A percentile compares a stretch with the other conserved stretches of the same genome.
Evolutionary conservation across 73 alveolate species (phyloP).

Genomic region (Tetrahymena malaccensis): DNA sequence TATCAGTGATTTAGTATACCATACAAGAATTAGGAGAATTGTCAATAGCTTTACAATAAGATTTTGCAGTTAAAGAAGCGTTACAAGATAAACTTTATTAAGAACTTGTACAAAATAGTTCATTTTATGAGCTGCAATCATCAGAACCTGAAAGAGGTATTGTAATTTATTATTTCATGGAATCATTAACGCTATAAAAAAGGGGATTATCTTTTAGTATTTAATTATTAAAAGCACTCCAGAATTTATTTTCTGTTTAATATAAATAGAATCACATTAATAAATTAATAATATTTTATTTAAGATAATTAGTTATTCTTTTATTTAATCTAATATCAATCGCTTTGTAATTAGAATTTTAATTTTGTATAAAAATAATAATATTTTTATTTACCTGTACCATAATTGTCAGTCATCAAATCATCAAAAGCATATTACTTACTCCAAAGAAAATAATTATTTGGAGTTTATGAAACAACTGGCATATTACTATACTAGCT

Average conservation of each 20-base stretch:
- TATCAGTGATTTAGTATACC: not conserved
- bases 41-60: not conserved
- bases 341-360: too few species aligned
- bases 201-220: not conserved
- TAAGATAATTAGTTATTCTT: too few species aligned
- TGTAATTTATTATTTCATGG: not conserved
- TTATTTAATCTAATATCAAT: too few species aligned
- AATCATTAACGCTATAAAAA: not conserved
- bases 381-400: not conserved
- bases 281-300: too few species aligned
- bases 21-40: not conserved
- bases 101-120: not conserved
- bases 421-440: not conserved
- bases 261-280: too few species aligned
- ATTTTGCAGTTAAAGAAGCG: not conserved
- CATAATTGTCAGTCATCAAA: not conserved
- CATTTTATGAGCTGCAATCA: not conserved
- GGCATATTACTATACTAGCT: not conserved
- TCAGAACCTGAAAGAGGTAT: not conserved
- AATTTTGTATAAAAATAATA: too few species aligned
- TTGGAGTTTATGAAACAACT: not conserved
- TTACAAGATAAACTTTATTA: not conserved
- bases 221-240: not conserved
- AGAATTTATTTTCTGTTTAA: not conserved
- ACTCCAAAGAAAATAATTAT: not conserved